These are phyloP conservation scores for Calocybe gangraenosa DNA, from an alignment of 768 basidiomycete genomes.

Conservation along the genomic window DNA sequence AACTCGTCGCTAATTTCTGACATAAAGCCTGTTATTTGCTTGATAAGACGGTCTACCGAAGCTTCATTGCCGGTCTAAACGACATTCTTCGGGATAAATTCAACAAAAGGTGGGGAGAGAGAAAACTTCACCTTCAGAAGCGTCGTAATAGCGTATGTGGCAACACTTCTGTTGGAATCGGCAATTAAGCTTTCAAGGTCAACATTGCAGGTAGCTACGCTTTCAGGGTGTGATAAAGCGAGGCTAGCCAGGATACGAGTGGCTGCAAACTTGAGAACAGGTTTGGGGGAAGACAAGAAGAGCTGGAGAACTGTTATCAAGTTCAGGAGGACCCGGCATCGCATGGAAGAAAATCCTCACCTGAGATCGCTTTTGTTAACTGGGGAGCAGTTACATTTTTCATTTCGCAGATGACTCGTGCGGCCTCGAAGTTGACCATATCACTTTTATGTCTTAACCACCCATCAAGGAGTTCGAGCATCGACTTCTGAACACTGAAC, in stretches of 20 bases:
- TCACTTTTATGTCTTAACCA: slow-evolving; percentile 99
- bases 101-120: slow-evolving; percentile 6
- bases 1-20: slow-evolving; percentile 99
- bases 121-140: slow-evolving; percentile 91
- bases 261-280: slow-evolving; percentile 94
- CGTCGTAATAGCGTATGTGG: slow-evolving; percentile 98
- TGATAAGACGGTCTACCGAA: slow-evolving; percentile 97
- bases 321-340: slow-evolving; percentile 6
- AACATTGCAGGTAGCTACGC: slow-evolving; percentile 90
- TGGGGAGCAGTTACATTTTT: slow-evolving; percentile 75
- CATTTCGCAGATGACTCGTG: slow-evolving; percentile 96
- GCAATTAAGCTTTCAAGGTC: slow-evolving; percentile 97
- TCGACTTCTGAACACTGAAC: slow-evolving; percentile 80
- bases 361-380: slow-evolving; percentile 83
- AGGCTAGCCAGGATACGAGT: slow-evolving; percentile 91
- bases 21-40: slow-evolving; percentile 99
- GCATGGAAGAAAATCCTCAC: slow-evolving; percentile 39
- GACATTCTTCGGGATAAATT: slow-evolving; percentile 7
- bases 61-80: slow-evolving; percentile 95
- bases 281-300: slow-evolving; percentile 93
- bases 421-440: slow-evolving; percentile 99
- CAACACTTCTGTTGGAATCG: slow-evolving; percentile 92
- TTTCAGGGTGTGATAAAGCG: slow-evolving; percentile 79
- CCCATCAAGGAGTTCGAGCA: slow-evolving; percentile 90
- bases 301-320: slow-evolving; percentile 73